Evolutionary conservation across 2,329 filamentous ascomycete genomes (phyloP), one percentile per base, ranked within the genome.

Genomic region (Diatrype stigma): DNA sequence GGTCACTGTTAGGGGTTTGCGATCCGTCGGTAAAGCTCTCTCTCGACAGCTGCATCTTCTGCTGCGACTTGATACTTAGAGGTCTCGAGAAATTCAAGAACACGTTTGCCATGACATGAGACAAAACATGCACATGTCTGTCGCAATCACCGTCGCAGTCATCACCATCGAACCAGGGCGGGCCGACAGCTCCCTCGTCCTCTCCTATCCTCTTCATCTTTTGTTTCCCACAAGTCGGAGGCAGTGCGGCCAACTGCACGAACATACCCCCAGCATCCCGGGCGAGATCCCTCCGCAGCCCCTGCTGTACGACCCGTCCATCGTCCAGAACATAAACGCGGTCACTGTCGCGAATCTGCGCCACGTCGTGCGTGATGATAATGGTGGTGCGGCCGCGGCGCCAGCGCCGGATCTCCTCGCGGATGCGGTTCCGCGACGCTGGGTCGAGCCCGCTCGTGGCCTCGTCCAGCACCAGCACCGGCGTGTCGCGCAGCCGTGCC

Each of bases 311-410:
- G 0, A 96, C 73, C 0, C 64, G 65, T 0, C 89, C 87, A 11
- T 83, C 70, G 30, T 93, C 86, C 64, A 97, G 73, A 11, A 96
- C 79, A 58, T 92, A 96, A 0, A 95, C 79, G 55, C 86, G 92
- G 56, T 97, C 91, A 0, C 84, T 67, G 0, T 82, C 71, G 4
- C 72, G 67, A 10, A 97, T 93, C 57, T 93, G 87, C 0, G 82
- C 79, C 30, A 94, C 80, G 56, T 97, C 90, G 62, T 97, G 93
- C 0, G 94, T 96, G 60, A 97, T 93, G 57, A 97, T 83, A 47
- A 97, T 89, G 0, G 93, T 97, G 0, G 92, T 96, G 65, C 89
- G 94, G 0, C 81, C 86, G 34, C 71, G 73, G 21, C 94, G 79
- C 93, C 91, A 96, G 19, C 78, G 63, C 7, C 90, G 79, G 48